A percentile compares a stretch with the other conserved stretches of the same genome.
These are phyloP conservation scores for Recurvomyces mirabilis DNA, from an alignment of 495 filamentous ascomycete genomes.

Conservation along the genomic window DNA sequence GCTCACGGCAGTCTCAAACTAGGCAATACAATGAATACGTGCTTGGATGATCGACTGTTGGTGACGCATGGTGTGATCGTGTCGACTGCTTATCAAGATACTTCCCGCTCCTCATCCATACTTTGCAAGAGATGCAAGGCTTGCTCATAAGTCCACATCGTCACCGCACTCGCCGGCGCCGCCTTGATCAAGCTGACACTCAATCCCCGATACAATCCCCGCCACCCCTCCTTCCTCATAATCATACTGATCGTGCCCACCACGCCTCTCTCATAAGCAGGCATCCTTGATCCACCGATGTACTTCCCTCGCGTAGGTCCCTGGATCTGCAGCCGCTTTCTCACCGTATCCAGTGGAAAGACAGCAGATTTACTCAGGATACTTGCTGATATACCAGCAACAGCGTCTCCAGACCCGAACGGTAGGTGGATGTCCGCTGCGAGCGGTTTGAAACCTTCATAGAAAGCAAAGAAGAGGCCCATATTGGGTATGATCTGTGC, in stretches of 20 bases:
- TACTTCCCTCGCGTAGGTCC: slow-evolving; percentile 71
- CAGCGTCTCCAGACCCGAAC: slow-evolving; percentile 67
- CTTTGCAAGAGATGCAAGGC: slow-evolving; percentile 27
- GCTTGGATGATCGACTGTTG: too few species aligned
- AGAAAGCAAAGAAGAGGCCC: slow-evolving; percentile 87
- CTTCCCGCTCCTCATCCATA: too few species aligned
- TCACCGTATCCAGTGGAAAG: slow-evolving; percentile 86
- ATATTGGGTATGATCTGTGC: slow-evolving; percentile 89
- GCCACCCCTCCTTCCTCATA: slow-evolving; percentile 55
- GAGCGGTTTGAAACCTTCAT: slow-evolving; percentile 61
- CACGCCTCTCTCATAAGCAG: slow-evolving; percentile 61
- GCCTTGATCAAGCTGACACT: slow-evolving; percentile 86
- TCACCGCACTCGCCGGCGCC: slow-evolving; percentile 86
- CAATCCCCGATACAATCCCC: slow-evolving; percentile 80
- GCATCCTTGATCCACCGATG: slow-evolving; percentile 70
- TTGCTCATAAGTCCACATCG: slow-evolving; percentile 96
- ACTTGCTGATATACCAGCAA: slow-evolving; percentile 66
- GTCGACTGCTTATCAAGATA: too few species aligned
- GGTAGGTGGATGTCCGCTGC: slow-evolving; percentile 25
- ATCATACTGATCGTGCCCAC: slow-evolving; percentile 54
- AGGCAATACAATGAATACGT: too few species aligned
- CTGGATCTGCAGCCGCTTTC: slow-evolving; percentile 92
- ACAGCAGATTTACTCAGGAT: slow-evolving; percentile 76
- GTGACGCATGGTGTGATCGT: too few species aligned
- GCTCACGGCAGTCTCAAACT: too few species aligned